Evolutionary conservation across 1,284 basidiomycete genomes (phyloP).

Genomic region (Salmacisia buchloeana): DNA sequence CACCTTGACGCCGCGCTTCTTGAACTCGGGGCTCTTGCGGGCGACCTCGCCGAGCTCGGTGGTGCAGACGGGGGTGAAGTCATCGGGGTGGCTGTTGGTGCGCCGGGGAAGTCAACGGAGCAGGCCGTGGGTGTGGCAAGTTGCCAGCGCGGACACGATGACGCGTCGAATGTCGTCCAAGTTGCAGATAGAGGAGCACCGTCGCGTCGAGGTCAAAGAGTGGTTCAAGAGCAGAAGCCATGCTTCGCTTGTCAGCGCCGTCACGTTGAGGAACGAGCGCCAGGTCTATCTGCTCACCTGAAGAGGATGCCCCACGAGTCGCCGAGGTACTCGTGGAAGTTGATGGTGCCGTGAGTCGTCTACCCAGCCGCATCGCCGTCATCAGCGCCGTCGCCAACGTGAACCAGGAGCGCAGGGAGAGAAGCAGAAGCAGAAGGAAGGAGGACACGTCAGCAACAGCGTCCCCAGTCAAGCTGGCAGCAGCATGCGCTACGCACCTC

Average conservation of each 20-base stretch:
- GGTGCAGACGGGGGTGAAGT: constrained; percentile 57
- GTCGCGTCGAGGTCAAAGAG: too few relatives aligned
- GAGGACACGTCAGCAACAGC: neutral
- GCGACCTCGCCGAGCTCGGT: constrained; percentile 96
- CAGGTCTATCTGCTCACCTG: constrained; percentile 9
- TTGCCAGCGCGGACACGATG: too few relatives aligned
- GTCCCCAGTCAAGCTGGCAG: neutral
- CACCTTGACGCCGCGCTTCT: constrained; percentile 76
- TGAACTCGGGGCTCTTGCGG: constrained; percentile 76
- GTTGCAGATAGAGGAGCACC: too few relatives aligned
- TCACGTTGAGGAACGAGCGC: too few relatives aligned
- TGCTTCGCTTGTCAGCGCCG: too few relatives aligned
- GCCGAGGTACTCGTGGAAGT: constrained; percentile 87
- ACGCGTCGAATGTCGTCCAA: too few relatives aligned
- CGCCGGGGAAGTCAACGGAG: neutral
- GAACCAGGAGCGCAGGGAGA: neutral
- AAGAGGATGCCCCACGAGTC: constrained; percentile 68
- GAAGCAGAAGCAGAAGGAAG: neutral
- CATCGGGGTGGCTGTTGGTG: constrained; percentile 81
- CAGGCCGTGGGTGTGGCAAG: too few relatives aligned
- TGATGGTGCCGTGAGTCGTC: constrained; percentile 27
- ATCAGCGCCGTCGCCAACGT: neutral
- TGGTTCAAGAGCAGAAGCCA: too few relatives aligned
- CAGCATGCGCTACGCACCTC: constrained; percentile 27
- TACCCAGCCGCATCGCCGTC: neutral